These are phyloP conservation scores for Pythium phragmiticola DNA, from an alignment of 352 stramenopile species.

Conservation along the genomic window DNA sequence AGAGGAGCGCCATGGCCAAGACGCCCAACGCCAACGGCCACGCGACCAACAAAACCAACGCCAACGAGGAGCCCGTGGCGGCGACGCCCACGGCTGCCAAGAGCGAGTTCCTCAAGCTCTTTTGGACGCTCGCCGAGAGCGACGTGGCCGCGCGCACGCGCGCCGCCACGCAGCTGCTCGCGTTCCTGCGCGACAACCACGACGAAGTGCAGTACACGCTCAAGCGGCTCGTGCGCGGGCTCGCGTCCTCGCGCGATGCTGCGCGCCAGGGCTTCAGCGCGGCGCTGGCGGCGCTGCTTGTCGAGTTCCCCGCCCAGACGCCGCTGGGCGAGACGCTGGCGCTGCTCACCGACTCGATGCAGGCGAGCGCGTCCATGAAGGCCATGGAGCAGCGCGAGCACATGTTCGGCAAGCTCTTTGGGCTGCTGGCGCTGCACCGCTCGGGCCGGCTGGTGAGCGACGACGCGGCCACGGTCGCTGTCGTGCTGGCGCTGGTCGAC, in stretches of 20 bases:
- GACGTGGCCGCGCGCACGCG: constrained; percentile 54
- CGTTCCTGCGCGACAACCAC: constrained; percentile 30
- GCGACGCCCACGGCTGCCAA: constrained; percentile 29
- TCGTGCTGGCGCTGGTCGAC: constrained; percentile 43
- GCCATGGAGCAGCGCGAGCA: constrained; percentile 91
- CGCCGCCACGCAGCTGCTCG: constrained; percentile 60
- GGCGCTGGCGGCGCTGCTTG: constrained; percentile 70
- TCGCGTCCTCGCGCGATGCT: constrained; percentile 87
- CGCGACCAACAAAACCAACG: neutral
- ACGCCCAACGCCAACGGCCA: constrained; percentile 5
- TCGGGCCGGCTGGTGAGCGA: constrained; percentile 51
- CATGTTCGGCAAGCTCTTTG: constrained; percentile 90
- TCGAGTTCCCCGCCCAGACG: constrained; percentile 42
- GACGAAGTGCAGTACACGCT: constrained; percentile 88
- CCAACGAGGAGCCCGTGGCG: too few species aligned
- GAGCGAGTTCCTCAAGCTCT: constrained; percentile 85
- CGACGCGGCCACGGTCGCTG: constrained; percentile 34
- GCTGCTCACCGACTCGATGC: constrained; percentile 72
- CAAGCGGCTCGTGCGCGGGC: constrained; percentile 88
- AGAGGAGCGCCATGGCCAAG: constrained; percentile 21
- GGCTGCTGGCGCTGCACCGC: constrained; percentile 78
- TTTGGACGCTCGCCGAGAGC: constrained; percentile 83
- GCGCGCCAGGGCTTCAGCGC: constrained; percentile 89
- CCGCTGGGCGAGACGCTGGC: constrained; percentile 51
- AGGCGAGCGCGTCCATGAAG: constrained; percentile 84